Conservation (phyloP, 352 stramenopile species). For the Phytopythium oedochilum region DNA sequence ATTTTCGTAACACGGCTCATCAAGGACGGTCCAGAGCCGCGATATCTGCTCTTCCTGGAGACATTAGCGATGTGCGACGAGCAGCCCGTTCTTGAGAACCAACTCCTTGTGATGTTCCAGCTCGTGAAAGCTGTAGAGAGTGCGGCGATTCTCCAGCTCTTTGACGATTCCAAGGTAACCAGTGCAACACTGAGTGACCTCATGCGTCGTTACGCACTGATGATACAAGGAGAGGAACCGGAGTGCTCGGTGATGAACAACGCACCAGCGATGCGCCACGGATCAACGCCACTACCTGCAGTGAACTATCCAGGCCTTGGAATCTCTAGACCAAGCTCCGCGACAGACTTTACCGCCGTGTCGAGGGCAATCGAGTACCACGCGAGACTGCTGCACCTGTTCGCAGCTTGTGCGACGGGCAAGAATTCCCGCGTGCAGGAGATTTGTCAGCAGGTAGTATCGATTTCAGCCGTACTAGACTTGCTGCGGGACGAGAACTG, state of each 20-base stretch:
- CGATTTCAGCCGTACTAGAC: slow-evolving; percentile 35
- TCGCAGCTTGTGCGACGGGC: slow-evolving; percentile 50
- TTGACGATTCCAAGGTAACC: slow-evolving; percentile 35
- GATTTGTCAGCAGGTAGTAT: slow-evolving; percentile 62
- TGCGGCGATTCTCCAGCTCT: slow-evolving; percentile 40
- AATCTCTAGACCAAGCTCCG: not conserved
- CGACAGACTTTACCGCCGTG: not conserved
- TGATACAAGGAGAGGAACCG: slow-evolving; percentile 8
- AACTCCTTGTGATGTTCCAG: slow-evolving; percentile 62
- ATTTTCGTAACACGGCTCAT: slow-evolving; percentile 40
- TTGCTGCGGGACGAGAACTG: slow-evolving; percentile 31
- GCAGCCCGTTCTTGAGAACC: slow-evolving; percentile 54
- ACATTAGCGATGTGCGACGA: slow-evolving; percentile 54
- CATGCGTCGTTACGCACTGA: slow-evolving; percentile 17
- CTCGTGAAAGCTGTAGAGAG: slow-evolving; percentile 61
- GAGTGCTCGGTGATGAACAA: too few relatives aligned
- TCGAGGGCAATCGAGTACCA: slow-evolving; percentile 50
- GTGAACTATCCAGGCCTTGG: not conserved
- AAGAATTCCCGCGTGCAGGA: slow-evolving; percentile 62
- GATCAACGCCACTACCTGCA: not conserved
- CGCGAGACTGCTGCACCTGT: slow-evolving; percentile 45
- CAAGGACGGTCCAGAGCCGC: slow-evolving; percentile 32
- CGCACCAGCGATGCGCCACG: not conserved
- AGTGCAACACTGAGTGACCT: slow-evolving; percentile 23
- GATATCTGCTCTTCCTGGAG: slow-evolving; percentile 61